Conservation (phyloP, 208 protist species). For the Strigomonas culicis region DNA sequence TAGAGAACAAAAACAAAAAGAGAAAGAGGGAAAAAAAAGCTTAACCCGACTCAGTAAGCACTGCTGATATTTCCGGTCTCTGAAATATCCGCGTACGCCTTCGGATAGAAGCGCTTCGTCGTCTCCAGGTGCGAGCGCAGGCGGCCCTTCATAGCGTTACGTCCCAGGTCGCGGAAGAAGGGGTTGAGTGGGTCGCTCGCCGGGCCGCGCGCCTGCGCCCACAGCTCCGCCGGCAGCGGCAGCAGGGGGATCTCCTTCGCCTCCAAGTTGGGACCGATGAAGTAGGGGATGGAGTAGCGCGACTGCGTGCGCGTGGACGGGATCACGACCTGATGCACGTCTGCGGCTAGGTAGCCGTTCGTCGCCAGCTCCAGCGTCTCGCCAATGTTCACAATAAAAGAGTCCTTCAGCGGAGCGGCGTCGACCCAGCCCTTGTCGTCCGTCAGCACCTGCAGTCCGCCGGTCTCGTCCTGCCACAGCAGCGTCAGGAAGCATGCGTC, state of each 20-base stretch:
- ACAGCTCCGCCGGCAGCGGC: constrained; percentile 5
- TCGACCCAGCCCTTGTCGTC: constrained; percentile 15
- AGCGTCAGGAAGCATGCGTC: constrained; percentile 10
- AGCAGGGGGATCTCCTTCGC: constrained; percentile 7
- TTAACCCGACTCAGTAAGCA: too few species aligned
- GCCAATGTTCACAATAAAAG: constrained; percentile 16
- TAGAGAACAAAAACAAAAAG: too few species aligned
- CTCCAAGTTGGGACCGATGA: constrained; percentile 3
- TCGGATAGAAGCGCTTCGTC: constrained; percentile 7
- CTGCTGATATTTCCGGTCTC: background rate
- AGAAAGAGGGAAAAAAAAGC: too few species aligned
- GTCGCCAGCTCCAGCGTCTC: constrained; percentile 14
- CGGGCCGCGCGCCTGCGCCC: constrained; percentile 10
- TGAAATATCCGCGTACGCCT: background rate
- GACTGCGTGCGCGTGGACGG: background rate
- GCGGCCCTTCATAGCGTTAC: constrained; percentile 1
- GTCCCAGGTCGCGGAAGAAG: background rate
- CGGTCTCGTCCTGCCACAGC: constrained; percentile 14
- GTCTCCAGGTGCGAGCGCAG: constrained; percentile 7
- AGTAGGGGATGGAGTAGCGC: constrained; percentile 17
- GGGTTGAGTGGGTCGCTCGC: constrained; percentile 1
- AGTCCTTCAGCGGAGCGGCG: constrained; percentile 7
- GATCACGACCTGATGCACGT: constrained; percentile 13
- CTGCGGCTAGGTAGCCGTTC: constrained; percentile 13
- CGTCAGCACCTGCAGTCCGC: constrained; percentile 17